Conservation (phyloP, 1,139 yeast genomes). For the Lodderomyces margitis region DNA sequence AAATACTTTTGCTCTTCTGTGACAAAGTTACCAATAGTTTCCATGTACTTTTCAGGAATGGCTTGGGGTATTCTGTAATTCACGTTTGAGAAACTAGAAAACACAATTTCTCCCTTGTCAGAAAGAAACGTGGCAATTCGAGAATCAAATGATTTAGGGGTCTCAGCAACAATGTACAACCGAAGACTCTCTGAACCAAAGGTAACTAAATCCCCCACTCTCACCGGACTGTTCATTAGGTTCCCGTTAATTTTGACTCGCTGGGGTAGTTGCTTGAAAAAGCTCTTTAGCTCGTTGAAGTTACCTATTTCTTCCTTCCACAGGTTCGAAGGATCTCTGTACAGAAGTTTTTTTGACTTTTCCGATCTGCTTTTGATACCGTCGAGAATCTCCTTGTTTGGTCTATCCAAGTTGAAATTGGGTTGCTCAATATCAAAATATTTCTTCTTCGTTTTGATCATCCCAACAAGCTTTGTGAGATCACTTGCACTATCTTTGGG, state of each 20-base stretch:
- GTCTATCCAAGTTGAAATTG: slow-evolving; percentile 7
- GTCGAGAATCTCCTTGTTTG: slow-evolving; percentile 7
- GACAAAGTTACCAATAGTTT: slow-evolving; percentile 26
- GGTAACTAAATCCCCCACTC: slow-evolving; percentile 42
- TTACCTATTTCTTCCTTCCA: slow-evolving; percentile 19
- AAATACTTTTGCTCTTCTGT: slow-evolving; percentile 31
- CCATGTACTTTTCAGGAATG: slow-evolving; percentile 33
- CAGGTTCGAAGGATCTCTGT: slow-evolving; percentile 18
- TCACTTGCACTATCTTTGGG: not conserved
- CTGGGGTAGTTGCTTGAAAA: slow-evolving; percentile 17
- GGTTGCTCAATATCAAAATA: slow-evolving; percentile 4
- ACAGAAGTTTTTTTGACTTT: slow-evolving; percentile 16
- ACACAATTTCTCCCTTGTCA: slow-evolving; percentile 54
- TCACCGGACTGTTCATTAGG: slow-evolving; percentile 23
- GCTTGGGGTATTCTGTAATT: slow-evolving; percentile 54
- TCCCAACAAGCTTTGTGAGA: not conserved
- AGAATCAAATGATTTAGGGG: slow-evolving; percentile 29
- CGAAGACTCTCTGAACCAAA: slow-evolving; percentile 29
- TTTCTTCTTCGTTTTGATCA: slow-evolving; percentile 5
- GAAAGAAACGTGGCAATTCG: slow-evolving; percentile 50
- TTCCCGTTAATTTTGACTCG: slow-evolving; percentile 28
- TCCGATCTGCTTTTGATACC: slow-evolving; percentile 7
- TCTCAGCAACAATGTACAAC: slow-evolving; percentile 32
- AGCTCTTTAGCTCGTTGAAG: slow-evolving; percentile 7
- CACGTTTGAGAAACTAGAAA: slow-evolving; percentile 46